Conservation (phyloP, 1,139 yeast genomes). For the Nematodospora anomalae region DNA sequence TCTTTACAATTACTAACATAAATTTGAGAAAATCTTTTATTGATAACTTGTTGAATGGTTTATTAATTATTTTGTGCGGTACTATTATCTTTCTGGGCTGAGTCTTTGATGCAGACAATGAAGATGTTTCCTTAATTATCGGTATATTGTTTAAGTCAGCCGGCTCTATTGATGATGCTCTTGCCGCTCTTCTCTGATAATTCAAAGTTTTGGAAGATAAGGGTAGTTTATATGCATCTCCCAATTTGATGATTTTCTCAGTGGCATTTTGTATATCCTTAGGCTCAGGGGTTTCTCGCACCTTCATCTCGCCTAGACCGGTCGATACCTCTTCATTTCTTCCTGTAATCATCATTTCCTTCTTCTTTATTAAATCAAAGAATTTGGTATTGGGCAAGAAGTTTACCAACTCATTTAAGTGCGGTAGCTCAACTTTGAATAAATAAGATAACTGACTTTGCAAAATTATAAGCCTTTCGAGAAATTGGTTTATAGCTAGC, state of each 20-base stretch:
- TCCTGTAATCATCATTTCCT: constrained; percentile 32
- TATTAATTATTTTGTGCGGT: constrained; percentile 45
- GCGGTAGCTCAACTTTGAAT: constrained; percentile 34
- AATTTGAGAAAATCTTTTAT: constrained; percentile 42
- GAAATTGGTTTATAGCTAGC: constrained; percentile 35
- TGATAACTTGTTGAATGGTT: constrained; percentile 42
- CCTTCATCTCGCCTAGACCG: constrained; percentile 15
- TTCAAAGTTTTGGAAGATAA: constrained; percentile 45
- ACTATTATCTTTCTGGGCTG: constrained; percentile 30
- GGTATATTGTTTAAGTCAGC: constrained; percentile 16
- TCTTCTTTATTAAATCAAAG: constrained; percentile 36
- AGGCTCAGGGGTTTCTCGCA: constrained; percentile 4
- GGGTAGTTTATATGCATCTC: constrained; percentile 39
- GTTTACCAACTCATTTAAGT: constrained; percentile 28
- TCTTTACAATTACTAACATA: constrained; percentile 38
- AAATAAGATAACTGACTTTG: constrained; percentile 30
- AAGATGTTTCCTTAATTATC: constrained; percentile 12
- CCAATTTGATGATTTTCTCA: constrained; percentile 37
- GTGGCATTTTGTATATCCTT: constrained; percentile 15
- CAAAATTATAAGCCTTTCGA: constrained; percentile 40
- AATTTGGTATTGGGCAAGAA: constrained; percentile 38
- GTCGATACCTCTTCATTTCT: constrained; percentile 18
- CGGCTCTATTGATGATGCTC: constrained; percentile 12
- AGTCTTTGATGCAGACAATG: constrained; percentile 4
- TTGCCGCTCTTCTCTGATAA: constrained; percentile 30